phyloP scores from a whole-genome alignment of 371 early-diverging fungal genomes.

The Umbelopsis sp. region DNA sequence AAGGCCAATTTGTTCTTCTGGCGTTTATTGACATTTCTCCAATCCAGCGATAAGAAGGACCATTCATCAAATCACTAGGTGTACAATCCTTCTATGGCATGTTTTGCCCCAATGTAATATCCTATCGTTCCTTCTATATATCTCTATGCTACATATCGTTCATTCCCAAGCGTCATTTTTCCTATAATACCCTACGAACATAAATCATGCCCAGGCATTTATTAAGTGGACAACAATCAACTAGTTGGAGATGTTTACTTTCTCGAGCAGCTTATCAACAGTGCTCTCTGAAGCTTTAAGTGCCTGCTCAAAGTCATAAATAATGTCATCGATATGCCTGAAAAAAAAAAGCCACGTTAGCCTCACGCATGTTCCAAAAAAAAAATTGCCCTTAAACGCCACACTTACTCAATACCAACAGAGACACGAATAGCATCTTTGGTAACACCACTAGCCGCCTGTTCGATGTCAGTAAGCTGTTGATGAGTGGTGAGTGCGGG shows the following conservation, averaged over 20 bases:
- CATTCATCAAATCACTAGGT: background rate
- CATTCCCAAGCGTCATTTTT: background rate
- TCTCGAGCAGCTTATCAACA: background rate
- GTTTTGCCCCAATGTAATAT: background rate
- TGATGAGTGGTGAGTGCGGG: slow-evolving; percentile 87
- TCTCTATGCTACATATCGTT: background rate
- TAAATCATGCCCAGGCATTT: background rate
- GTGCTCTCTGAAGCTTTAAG: slow-evolving; percentile 30
- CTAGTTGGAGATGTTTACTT: background rate
- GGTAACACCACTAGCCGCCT: slow-evolving; percentile 75
- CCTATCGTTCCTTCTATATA: background rate
- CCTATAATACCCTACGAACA: background rate
- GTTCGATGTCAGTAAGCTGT: slow-evolving; percentile 82
- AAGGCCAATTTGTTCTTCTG: slow-evolving; percentile 24
- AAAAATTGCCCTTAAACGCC: background rate
- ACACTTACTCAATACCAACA: slow-evolving; percentile 76
- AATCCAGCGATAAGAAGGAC: slow-evolving; percentile 11
- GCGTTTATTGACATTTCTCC: slow-evolving; percentile 20
- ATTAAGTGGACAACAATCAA: background rate
- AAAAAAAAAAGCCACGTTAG: background rate
- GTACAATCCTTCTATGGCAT: background rate
- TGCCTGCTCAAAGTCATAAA: slow-evolving; percentile 72
- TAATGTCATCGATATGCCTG: slow-evolving; percentile 87
- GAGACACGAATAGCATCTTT: slow-evolving; percentile 85
- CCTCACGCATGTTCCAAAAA: background rate